Conservation (phyloP, 169 alveolate species). For the Plasmodium chabaudi region DNA sequence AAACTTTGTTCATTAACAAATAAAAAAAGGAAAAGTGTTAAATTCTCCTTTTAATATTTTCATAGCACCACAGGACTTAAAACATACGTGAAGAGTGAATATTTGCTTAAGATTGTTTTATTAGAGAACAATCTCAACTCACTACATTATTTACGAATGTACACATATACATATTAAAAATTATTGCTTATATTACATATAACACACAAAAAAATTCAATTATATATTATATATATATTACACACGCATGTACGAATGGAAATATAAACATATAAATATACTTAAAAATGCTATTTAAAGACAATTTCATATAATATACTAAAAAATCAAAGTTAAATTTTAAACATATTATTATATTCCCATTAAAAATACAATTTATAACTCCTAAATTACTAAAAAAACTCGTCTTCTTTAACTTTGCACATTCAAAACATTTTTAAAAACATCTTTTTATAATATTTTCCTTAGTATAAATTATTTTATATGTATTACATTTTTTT, state of each 20-base stretch:
- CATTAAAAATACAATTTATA: not conserved
- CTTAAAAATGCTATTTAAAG: conserved; percentile 17
- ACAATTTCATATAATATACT: conserved; percentile 15
- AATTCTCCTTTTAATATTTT: conserved; percentile 10
- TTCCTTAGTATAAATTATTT: conserved; percentile 24
- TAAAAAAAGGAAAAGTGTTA: not conserved
- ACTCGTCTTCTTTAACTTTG: conserved; percentile 53
- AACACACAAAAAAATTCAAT: not conserved
- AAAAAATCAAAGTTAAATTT: conserved; percentile 15
- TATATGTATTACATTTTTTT: conserved; percentile 6
- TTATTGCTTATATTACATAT: not conserved
- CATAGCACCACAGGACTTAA: conserved; percentile 39
- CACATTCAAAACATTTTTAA: conserved; percentile 24
- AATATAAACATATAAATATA: conserved; percentile 5
- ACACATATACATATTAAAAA: conserved; percentile 4
- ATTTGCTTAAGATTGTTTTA: not conserved
- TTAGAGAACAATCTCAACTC: conserved; percentile 4
- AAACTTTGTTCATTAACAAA: conserved; percentile 12
- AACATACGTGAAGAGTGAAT: conserved; percentile 14
- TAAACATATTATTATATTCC: not conserved
- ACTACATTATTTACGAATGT: conserved; percentile 16
- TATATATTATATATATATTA: not conserved
- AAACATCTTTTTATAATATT: conserved; percentile 20
- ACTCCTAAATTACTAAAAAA: conserved; percentile 18
- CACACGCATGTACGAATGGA: conserved; percentile 7